Evolutionary conservation across 352 stramenopile genomes (phyloP).

Genomic region (Globisporangium rhizosaccharum): DNA sequence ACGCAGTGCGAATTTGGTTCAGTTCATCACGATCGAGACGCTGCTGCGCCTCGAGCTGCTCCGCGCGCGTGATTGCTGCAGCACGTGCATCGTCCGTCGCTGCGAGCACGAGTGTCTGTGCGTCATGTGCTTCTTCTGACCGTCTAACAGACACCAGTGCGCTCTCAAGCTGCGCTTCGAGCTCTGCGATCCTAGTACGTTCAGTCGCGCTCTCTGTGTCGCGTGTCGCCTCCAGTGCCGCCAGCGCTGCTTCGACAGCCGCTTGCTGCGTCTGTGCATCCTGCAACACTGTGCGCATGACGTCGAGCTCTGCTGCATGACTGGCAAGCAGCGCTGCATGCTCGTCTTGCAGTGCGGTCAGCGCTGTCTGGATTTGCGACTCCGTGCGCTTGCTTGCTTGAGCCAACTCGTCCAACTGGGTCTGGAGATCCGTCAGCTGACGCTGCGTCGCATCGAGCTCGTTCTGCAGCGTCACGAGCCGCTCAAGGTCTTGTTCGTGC

Average conservation of each 20-base stretch:
- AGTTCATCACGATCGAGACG: not conserved
- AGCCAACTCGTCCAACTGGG: not conserved
- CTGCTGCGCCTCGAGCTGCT: not conserved
- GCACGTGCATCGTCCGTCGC: not conserved
- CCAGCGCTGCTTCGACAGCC: not conserved
- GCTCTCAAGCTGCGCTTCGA: constrained; percentile 2
- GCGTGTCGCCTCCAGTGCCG: not conserved
- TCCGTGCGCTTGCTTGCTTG: not conserved
- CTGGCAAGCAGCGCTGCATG: not conserved
- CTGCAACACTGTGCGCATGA: not conserved
- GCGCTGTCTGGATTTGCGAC: not conserved
- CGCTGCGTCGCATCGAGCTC: not conserved
- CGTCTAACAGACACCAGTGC: not conserved
- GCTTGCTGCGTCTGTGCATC: not conserved
- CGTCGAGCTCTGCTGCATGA: not conserved
- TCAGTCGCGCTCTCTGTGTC: not conserved
- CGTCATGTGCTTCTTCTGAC: constrained; percentile 1
- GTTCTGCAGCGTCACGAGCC: not conserved
- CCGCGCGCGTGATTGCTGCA: not conserved
- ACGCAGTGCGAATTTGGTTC: not conserved
- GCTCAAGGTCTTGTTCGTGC: not conserved
- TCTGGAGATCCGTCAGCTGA: not conserved
- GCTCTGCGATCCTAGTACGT: not conserved
- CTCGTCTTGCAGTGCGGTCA: not conserved
- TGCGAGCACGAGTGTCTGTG: constrained; percentile 6